phyloP scores from a whole-genome alignment of 169 alveolate genomes.

The Cryptosporidium canis region DNA sequence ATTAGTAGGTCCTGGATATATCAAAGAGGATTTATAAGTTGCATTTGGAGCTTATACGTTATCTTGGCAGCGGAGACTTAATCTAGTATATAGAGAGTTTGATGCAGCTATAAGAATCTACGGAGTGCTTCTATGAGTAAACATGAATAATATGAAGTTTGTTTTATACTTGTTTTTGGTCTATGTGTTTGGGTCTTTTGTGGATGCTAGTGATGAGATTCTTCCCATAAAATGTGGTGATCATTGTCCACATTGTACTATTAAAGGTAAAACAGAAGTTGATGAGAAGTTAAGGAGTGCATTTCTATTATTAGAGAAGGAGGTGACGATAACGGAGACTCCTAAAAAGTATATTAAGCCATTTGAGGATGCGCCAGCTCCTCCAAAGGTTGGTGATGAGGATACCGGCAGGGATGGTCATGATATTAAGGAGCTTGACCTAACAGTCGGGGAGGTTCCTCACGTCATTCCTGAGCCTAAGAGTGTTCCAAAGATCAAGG shows the following conservation, averaged over 20 bases:
- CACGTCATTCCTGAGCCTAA: constrained; percentile 42
- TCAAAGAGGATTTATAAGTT: background rate
- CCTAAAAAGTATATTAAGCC: background rate
- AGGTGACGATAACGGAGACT: background rate
- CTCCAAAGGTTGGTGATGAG: constrained; percentile 2
- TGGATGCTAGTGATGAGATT: background rate
- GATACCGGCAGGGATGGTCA: background rate
- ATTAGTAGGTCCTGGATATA: background rate
- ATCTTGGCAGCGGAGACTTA: background rate
- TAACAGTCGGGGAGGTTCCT: constrained; percentile 22
- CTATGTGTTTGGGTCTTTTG: background rate
- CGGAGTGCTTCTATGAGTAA: background rate
- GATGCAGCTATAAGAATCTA: background rate
- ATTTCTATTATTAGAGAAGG: background rate
- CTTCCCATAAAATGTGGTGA: background rate
- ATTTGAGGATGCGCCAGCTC: background rate
- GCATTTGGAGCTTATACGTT: background rate
- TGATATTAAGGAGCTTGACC: background rate
- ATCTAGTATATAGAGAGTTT: background rate
- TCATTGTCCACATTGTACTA: background rate
- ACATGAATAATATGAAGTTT: constrained; percentile 12
- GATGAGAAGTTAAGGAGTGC: background rate
- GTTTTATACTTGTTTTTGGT: background rate
- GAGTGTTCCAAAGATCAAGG: background rate
- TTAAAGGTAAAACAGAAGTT: background rate